Evolutionary conservation across 768 basidiomycete genomes (phyloP).

Genomic region (Tulasnella sp.): DNA sequence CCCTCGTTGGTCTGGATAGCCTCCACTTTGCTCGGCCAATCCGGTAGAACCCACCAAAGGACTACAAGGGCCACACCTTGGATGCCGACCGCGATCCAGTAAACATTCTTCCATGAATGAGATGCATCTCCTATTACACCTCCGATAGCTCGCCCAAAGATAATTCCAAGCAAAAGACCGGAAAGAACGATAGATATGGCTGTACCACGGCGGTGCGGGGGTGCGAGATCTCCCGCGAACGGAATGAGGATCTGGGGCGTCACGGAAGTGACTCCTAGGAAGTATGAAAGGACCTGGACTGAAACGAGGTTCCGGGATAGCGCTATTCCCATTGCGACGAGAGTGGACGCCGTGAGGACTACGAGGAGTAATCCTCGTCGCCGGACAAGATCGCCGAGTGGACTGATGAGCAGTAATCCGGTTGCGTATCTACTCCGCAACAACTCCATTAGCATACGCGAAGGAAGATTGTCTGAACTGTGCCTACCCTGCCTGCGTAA

Average conservation of each 20-base stretch:
- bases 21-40: conserved; percentile 29
- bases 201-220: conserved; percentile 58
- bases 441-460: neutral
- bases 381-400: conserved; percentile 73
- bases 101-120: conserved; percentile 39
- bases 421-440: conserved; percentile 42
- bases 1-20: neutral
- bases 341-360: conserved; percentile 40
- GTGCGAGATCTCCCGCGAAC: conserved; percentile 71
- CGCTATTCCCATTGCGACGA: conserved; percentile 61
- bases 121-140: conserved; percentile 63
- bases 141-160: conserved; percentile 64
- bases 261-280: conserved; percentile 59
- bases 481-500: conserved; percentile 22
- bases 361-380: conserved; percentile 57
- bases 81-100: conserved; percentile 31
- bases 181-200: conserved; percentile 51
- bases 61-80: conserved; percentile 21
- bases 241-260: conserved; percentile 55
- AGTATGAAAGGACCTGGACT: conserved; percentile 58
- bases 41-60: conserved; percentile 31
- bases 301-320: conserved; percentile 45
- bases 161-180: conserved; percentile 52
- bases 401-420: conserved; percentile 64
- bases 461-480: neutral